phyloP scores from a whole-genome alignment of 768 basidiomycete species.

The Lentinus brumalis region DNA sequence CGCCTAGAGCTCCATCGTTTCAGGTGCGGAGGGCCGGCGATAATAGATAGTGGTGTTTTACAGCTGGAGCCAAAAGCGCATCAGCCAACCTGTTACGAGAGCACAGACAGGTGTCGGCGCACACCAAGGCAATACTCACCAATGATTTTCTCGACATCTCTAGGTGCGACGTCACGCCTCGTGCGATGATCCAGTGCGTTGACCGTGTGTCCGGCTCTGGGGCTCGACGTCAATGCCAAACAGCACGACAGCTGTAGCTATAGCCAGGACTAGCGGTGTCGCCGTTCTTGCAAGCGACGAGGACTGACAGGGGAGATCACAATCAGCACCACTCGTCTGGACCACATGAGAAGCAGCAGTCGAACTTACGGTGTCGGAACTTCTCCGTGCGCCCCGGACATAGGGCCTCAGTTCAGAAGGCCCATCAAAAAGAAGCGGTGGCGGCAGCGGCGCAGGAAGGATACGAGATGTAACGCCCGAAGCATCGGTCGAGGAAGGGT shows the following conservation, averaged over 20 bases:
- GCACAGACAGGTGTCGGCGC: too few species aligned
- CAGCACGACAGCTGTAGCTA: neutral
- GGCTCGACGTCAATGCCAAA: conserved; percentile 7
- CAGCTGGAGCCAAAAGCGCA: too few species aligned
- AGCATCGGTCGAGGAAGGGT: conserved; percentile 14
- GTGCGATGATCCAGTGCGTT: too few species aligned
- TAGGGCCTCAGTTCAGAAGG: conserved; percentile 41
- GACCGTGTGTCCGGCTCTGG: neutral
- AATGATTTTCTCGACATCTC: neutral
- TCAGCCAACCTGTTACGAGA: too few species aligned
- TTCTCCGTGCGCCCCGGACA: neutral
- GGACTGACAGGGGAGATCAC: neutral
- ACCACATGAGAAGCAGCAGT: neutral
- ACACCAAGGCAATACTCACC: too few species aligned
- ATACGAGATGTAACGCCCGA: conserved; percentile 13
- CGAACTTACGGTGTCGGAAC: neutral
- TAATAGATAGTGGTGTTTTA: too few species aligned
- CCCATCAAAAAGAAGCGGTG: conserved; percentile 47
- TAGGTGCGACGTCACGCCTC: neutral
- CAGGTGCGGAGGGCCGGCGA: too few species aligned
- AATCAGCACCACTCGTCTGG: neutral
- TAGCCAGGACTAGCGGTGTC: conserved; percentile 4
- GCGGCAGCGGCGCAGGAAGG: conserved; percentile 30
- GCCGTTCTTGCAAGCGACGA: neutral
- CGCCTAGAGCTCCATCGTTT: too few species aligned